phyloP scores from a whole-genome alignment of 2,329 filamentous ascomycete species.

The Penicillium sp. region DNA sequence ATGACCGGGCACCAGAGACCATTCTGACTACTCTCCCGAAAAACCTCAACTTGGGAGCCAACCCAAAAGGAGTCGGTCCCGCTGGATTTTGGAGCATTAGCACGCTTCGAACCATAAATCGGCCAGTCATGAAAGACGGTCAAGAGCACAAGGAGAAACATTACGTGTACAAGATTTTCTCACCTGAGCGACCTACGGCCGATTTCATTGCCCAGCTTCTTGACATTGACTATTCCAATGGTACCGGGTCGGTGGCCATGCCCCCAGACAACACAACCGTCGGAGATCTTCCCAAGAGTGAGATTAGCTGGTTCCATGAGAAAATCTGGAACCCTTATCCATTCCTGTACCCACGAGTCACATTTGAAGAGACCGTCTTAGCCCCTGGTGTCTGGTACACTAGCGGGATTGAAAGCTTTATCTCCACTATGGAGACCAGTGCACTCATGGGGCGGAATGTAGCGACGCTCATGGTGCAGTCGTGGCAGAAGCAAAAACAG shows the following conservation, averaged over 20 bases:
- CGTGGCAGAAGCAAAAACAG: conserved; percentile 37
- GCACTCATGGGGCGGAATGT: conserved; percentile 72
- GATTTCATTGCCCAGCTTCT: conserved; percentile 48
- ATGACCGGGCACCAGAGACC: conserved; percentile 56
- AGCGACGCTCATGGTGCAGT: conserved; percentile 52
- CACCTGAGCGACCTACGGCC: conserved; percentile 45
- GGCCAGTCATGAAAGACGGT: conserved; percentile 43
- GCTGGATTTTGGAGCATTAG: conserved; percentile 83
- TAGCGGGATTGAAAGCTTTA: conserved; percentile 77
- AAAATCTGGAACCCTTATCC: conserved; percentile 82
- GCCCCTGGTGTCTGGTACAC: conserved; percentile 52
- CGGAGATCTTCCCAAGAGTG: conserved; percentile 32
- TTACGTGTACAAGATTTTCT: conserved; percentile 64
- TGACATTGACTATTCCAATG: conserved; percentile 34
- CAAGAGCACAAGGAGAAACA: conserved; percentile 34
- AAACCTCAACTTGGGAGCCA: conserved; percentile 39
- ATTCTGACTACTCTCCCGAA: conserved; percentile 75
- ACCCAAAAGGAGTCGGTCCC: conserved; percentile 57
- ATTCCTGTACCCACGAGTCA: conserved; percentile 72
- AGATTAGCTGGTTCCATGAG: conserved; percentile 70
- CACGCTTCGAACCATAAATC: conserved; percentile 59
- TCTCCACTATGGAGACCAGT: conserved; percentile 96
- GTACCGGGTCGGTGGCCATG: conserved; percentile 1
- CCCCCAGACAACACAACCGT: conserved; percentile 24
- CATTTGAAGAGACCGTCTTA: conserved; percentile 74